Evolutionary conservation across 768 basidiomycete species (phyloP), one percentile per base, ranked within the genome.

Genomic region (Lactarius psammicola): DNA sequence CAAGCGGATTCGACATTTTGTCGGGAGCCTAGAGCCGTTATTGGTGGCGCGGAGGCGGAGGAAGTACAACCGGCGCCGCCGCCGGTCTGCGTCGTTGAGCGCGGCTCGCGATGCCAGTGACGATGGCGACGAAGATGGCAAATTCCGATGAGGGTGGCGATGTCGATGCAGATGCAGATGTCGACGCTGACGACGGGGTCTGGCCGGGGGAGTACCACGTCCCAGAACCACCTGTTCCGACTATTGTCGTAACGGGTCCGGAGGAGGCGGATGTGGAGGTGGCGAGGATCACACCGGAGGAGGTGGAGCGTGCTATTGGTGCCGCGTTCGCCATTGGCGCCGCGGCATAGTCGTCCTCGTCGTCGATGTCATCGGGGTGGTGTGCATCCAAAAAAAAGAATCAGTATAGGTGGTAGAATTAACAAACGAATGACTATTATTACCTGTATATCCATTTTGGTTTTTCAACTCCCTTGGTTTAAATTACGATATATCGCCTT

Each of bases 271-370:
- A 46, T 4, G 18, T 40, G 46, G 46, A n/a, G 44, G 10, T 11
- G 10, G 42, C 40, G 23, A 57, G 60, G 56, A 53, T 66, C 7
- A 33, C 66, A 1, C 61, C 56, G 31, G 65, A 63, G 40, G 66
- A 63, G 51, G 53, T 67, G 56, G 51, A 46, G 33, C 61, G 66
- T 26, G 61, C 66, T 56, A 67, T 67, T 23, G 42, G 66, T 9
- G 61, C 38, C 0, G 66, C 66, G n/a, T 55, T 67, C 28, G 61
- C 65, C 33, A 60, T 36, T 31, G 56, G 60, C 2, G 17, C 4
- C 23, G 23, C 40, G 15, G 15, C 17, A 5, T 40, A 17, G 38
- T 18, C 17, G 6, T 40, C 17, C 17, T 18, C 40, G 17, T 18
- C 38, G 38, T n/a, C n/a, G n/a, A n/a, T n/a, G n/a, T n/a, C n/a